Percentiles rank a stretch among this genome's conserved stretches.
Evolutionary conservation across 2,329 filamentous ascomycete species (phyloP).

Genomic region (Sporothrix brunneoviolacea): DNA sequence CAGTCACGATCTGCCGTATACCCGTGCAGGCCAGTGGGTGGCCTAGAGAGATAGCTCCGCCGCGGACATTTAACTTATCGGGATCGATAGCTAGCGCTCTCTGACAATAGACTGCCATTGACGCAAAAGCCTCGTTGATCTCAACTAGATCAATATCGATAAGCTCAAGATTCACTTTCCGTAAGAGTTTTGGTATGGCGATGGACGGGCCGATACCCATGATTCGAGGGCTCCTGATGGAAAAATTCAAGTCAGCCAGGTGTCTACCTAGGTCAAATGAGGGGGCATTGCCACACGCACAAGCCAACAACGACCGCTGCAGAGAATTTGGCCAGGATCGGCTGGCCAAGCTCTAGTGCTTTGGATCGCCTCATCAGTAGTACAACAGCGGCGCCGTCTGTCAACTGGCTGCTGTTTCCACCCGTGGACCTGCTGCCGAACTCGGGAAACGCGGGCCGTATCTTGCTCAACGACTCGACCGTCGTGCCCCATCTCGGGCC

Average conservation of each 20-base stretch:
- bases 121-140: conserved; percentile 97
- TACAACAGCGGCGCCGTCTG: conserved; percentile 85
- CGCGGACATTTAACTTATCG: conserved; percentile 71
- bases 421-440: conserved; percentile 82
- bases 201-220: conserved; percentile 86
- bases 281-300: not conserved
- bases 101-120: conserved; percentile 92
- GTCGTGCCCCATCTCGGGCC: conserved; percentile 87
- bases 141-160: conserved; percentile 84
- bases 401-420: conserved; percentile 89
- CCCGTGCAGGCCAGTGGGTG: conserved; percentile 63
- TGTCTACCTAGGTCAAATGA: not conserved
- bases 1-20: conserved; percentile 77
- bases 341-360: conserved; percentile 76
- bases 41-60: conserved; percentile 74
- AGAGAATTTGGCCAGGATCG: conserved; percentile 89
- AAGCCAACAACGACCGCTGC: conserved; percentile 85
- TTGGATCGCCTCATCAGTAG: conserved; percentile 91
- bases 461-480: conserved; percentile 69
- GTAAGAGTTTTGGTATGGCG: conserved; percentile 73
- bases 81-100: conserved; percentile 63
- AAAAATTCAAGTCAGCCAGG: not conserved
- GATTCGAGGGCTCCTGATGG: conserved; percentile 62
- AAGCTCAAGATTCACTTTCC: conserved; percentile 67
- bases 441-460: conserved; percentile 80